Evolutionary conservation across 108 stramenopile species (phyloP), one percentile per base, ranked within the genome.

Genomic region (Phaeodactylum tricornutum): DNA sequence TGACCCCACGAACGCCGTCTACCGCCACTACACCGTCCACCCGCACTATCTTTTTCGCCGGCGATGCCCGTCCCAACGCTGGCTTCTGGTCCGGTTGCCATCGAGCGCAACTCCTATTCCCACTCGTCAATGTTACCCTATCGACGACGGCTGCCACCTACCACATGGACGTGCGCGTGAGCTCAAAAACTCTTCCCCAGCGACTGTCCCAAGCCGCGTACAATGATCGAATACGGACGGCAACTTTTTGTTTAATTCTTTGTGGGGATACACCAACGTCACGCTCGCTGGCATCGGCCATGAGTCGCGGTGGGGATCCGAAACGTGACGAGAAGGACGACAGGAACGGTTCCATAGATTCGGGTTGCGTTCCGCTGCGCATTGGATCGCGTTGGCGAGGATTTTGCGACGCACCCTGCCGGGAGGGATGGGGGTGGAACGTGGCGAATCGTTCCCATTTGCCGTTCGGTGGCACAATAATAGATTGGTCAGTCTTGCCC

Each of bases 231-330:
- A 65, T 74, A 67, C 11, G 14, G 24, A 44, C 52, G 12, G 56
- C 50, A 24, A 67, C 69, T 16, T 74, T 47, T 33, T 74, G 72
- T 38, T 43, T 74, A 19, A 51, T 69, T 23, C 33, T 74, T 0
- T 74, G 72, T 56, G 72, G 72, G 8, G 72, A 74, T 43, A 69
- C 72, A 24, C 67, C 67, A 0, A 51, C 56, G 8, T 69, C 67
- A 4, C 48, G 72, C 9, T 53, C 39, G 28, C 54, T 74, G 34
- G 42, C 58, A 4, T 54, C 62, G 0, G 55, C 67, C 6, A 69
- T 69, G 47, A n/a, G n/a, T n/a, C n/a, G n/a, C n/a, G n/a, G n/a
- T n/a, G n/a, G n/a, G n/a, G n/a, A n/a, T n/a, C n/a, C n/a, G n/a
- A n/a, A n/a, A n/a, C n/a, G n/a, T n/a, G n/a, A n/a, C n/a, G n/a